phyloP scores from a whole-genome alignment of 2,329 filamentous ascomycete species.

The Grosmannia huntii region DNA sequence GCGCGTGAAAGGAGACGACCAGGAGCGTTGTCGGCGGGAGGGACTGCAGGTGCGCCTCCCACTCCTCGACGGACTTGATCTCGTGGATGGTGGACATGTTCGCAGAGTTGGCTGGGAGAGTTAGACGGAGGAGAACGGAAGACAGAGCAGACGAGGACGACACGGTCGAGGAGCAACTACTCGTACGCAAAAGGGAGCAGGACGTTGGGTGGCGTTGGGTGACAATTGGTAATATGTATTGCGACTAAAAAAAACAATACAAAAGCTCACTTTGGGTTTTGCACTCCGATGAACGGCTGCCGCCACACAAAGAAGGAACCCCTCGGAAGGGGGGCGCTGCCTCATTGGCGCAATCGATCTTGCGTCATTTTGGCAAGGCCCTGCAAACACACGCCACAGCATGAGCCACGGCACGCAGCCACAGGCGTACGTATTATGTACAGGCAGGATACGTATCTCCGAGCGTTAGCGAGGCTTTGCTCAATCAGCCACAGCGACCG shows the following conservation, averaged over 20 bases:
- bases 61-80: constrained; percentile 60
- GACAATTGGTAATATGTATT: neutral
- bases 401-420: neutral
- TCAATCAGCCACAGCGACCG: neutral
- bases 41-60: constrained; percentile 53
- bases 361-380: constrained; percentile 2
- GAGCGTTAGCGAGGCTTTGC: too few species aligned
- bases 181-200: too few species aligned
- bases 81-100: constrained; percentile 67
- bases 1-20: constrained; percentile 87
- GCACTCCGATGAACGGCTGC: constrained; percentile 9
- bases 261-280: constrained; percentile 5
- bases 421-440: too few species aligned
- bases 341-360: neutral
- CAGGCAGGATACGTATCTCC: too few species aligned
- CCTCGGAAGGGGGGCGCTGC: neutral
- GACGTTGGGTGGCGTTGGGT: neutral
- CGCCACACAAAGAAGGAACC: neutral
- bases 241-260: neutral
- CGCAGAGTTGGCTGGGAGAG: neutral
- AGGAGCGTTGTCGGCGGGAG: constrained; percentile 60
- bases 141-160: neutral
- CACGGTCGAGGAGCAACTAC: neutral
- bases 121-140: neutral
- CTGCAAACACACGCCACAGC: neutral